Conservation (phyloP, 2,329 filamentous ascomycete genomes). For the Fusarium concolor region DNA sequence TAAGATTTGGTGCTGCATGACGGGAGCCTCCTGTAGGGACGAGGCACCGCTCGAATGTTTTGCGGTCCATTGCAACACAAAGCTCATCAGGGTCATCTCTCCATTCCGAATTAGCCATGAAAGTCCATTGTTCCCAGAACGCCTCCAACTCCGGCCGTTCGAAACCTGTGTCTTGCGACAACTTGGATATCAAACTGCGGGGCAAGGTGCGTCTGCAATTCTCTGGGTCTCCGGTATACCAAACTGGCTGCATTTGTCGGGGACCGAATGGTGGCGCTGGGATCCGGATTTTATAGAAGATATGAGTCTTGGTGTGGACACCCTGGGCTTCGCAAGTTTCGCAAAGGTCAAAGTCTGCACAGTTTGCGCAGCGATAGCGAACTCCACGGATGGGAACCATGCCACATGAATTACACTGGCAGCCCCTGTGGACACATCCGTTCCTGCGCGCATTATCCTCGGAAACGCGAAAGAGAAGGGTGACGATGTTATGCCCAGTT, state of each 20-base stretch:
- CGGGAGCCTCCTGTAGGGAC: constrained; percentile 85
- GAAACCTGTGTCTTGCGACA: constrained; percentile 79
- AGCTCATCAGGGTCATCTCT: constrained; percentile 82
- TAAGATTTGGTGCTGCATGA: constrained; percentile 83
- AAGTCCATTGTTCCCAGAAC: constrained; percentile 96
- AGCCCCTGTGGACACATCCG: constrained; percentile 91
- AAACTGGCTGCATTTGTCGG: constrained; percentile 82
- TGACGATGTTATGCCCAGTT: constrained; percentile 83
- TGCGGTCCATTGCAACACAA: constrained; percentile 86
- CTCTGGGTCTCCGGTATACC: constrained; percentile 89
- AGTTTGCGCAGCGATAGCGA: constrained; percentile 94
- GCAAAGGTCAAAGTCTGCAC: constrained; percentile 94
- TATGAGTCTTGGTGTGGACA: constrained; percentile 86
- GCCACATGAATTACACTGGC: constrained; percentile 90
- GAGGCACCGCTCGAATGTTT: constrained; percentile 91
- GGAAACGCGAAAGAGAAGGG: constrained; percentile 88
- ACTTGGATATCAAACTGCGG: constrained; percentile 72
- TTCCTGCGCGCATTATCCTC: constrained; percentile 91
- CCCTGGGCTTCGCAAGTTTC: constrained; percentile 88
- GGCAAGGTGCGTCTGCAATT: constrained; percentile 76
- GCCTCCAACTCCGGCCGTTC: constrained; percentile 91
- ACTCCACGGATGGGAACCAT: constrained; percentile 91
- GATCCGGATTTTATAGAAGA: constrained; percentile 96
- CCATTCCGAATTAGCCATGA: constrained; percentile 89
- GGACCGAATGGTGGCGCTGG: constrained; percentile 87